phyloP scores from a whole-genome alignment of 257 asterid species.

The Solanum verrucosum region DNA sequence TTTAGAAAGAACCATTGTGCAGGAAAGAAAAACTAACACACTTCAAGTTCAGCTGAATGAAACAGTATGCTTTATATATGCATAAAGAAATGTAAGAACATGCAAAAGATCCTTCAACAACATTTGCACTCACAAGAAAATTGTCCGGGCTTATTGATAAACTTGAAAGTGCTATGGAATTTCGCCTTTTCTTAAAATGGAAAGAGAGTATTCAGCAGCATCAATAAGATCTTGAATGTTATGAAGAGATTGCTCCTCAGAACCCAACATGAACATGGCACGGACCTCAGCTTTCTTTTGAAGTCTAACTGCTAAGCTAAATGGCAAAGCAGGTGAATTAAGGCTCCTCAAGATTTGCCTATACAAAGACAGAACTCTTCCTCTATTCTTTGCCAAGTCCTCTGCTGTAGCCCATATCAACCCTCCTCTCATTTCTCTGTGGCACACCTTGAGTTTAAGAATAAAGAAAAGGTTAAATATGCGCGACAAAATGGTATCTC shows the following conservation, averaged over 20 bases:
- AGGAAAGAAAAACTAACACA: neutral
- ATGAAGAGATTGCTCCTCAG: slow-evolving; percentile 74
- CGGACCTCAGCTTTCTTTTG: slow-evolving; percentile 77
- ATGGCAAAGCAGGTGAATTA: slow-evolving; percentile 66
- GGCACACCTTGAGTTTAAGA: neutral
- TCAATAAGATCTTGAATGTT: slow-evolving; percentile 81
- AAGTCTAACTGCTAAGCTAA: slow-evolving; percentile 61
- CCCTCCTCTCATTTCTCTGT: slow-evolving; percentile 49
- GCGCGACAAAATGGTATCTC: neutral
- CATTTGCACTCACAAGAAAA: neutral
- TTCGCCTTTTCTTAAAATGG: slow-evolving; percentile 54
- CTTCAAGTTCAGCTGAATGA: neutral
- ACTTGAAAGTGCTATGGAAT: slow-evolving; percentile 46
- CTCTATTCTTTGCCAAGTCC: slow-evolving; percentile 62
- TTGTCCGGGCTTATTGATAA: neutral
- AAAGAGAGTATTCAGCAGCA: slow-evolving; percentile 71
- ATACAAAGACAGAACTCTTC: slow-evolving; percentile 51
- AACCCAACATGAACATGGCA: slow-evolving; percentile 55
- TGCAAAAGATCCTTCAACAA: neutral
- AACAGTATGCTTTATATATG: neutral
- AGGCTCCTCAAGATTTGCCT: slow-evolving; percentile 77
- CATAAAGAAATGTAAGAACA: neutral
- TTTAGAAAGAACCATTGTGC: neutral
- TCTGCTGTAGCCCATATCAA: slow-evolving; percentile 84
- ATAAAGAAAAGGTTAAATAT: neutral